A percentile compares a stretch with the other conserved stretches of the same genome.
These are phyloP conservation scores for Blastomyces silverae DNA, from an alignment of 2,329 filamentous ascomycete species.

Conservation along the genomic window DNA sequence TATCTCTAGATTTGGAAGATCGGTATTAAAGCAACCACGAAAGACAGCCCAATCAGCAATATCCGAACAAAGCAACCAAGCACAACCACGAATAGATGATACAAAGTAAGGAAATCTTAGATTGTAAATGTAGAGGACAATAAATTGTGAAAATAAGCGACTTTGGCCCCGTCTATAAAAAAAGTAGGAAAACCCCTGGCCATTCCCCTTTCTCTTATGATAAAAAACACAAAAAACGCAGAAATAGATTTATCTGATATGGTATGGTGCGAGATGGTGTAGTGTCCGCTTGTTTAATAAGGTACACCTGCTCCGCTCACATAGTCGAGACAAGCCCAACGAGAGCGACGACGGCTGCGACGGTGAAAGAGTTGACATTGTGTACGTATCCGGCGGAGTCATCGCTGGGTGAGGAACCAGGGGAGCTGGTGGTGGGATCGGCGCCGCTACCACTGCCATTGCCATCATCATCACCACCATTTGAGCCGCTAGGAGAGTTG, in stretches of 20 bases:
- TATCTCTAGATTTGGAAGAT: neutral
- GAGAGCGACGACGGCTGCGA: constrained; percentile 38
- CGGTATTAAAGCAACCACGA: neutral
- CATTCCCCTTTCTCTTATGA: neutral
- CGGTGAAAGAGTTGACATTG: constrained; percentile 33
- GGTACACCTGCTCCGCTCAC: constrained; percentile 22
- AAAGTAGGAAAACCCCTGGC: neutral
- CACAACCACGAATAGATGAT: neutral
- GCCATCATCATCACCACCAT: neutral
- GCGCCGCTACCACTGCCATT: constrained; percentile 4
- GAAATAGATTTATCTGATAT: neutral
- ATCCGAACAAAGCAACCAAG: neutral
- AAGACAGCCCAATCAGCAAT: neutral
- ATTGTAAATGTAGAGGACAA: neutral
- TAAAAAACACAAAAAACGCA: neutral
- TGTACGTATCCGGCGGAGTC: constrained; percentile 28
- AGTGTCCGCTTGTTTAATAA: neutral
- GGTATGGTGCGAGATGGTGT: neutral
- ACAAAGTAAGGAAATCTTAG: constrained; percentile 6
- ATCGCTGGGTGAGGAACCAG: constrained; percentile 20
- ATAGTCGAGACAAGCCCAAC: constrained; percentile 37
- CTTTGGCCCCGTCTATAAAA: neutral
- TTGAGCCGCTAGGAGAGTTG: neutral
- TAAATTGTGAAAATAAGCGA: neutral
- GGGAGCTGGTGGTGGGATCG: constrained; percentile 13